Base-by-base conservation (phyloP, 495 filamentous ascomycete species). In the Sporormia fimetaria region DNA sequence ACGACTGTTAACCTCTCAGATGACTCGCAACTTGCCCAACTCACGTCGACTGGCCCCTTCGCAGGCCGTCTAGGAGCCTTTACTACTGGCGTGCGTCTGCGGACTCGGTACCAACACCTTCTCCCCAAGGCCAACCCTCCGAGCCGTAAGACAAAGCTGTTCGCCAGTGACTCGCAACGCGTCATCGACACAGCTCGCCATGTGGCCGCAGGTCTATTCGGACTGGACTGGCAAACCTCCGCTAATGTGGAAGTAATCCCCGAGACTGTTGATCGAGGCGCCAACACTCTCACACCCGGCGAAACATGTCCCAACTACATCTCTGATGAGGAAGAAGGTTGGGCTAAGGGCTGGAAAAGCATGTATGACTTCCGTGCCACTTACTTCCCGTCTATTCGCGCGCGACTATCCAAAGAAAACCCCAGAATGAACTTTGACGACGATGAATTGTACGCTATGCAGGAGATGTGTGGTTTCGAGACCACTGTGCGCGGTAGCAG, bases 401-500 rank as follows among this genome's bases (percentile, higher is more conserved):
- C 63, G 5, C 61, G 73, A 24, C 54, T 78, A 4, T 34, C 58
- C 14, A 38, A 53, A 7, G 56, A 68, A 20, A 76, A 75, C 33
- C 51, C 59, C 4, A 63, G 25, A 10, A 55, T 63, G 4, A 26
- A 39, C 8, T 55, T 70, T 18, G 61, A 56, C 1, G 62, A 69
- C 31, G 41, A 50, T 6, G 73, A 76, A 37, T 49, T 78, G 21
- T 77, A 67, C 50, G 65, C 63, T 40, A 77, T 78, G 74, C 74
- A 76, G 45, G 71, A 75, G 41, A 67, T 75, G 60, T 77, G 74
- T 44, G 74, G 72, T 10, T 78, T 75, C 38, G 74, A 78, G 53
- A 71, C 60, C 0, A 63, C 65, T 6, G 67, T 66, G 0, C 60
- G 70, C 37, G 74, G 74, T 17, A 60, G 56, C 14, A 74, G 69